Percentiles rank a stretch among this genome's conserved stretches.
Evolutionary conservation across 129 eudicot species (phyloP).

Genomic region (Artemisia annua): DNA sequence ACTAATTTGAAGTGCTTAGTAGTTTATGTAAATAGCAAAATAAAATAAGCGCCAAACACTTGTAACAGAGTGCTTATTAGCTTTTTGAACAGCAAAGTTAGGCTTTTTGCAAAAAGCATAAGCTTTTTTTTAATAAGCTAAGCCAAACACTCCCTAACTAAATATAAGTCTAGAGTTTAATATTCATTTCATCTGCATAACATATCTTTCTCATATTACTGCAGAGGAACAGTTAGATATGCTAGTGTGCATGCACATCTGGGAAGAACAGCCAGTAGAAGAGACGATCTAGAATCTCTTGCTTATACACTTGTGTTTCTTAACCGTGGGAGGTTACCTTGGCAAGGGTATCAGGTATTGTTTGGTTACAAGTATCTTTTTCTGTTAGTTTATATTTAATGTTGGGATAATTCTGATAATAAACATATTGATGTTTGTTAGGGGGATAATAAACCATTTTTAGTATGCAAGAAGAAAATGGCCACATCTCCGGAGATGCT

Average conservation of each 20-base stretch:
- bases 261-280: constrained; percentile 88
- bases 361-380: no score
- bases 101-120: neutral
- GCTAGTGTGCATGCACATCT: constrained; percentile 91
- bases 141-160: neutral
- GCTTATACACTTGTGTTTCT: constrained; percentile 79
- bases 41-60: no score
- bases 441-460: constrained; percentile 84
- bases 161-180: no score
- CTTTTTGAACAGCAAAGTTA: no score
- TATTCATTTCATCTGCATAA: neutral
- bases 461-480: constrained; percentile 81
- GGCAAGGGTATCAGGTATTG: constrained; percentile 84
- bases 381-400: neutral
- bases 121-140: neutral
- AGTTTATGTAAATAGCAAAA: no score
- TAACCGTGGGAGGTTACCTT: constrained; percentile 73
- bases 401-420: neutral
- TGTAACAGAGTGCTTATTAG: no score
- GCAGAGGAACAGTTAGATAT: constrained; percentile 74
- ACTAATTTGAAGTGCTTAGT: no score
- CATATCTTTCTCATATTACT: neutral
- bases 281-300: constrained; percentile 70
- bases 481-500: constrained; percentile 67
- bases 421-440: constrained; percentile 18